Evolutionary conservation across 371 early-diverging fungal genomes (phyloP).

Genomic region (Syncephalastrum racemosum): DNA sequence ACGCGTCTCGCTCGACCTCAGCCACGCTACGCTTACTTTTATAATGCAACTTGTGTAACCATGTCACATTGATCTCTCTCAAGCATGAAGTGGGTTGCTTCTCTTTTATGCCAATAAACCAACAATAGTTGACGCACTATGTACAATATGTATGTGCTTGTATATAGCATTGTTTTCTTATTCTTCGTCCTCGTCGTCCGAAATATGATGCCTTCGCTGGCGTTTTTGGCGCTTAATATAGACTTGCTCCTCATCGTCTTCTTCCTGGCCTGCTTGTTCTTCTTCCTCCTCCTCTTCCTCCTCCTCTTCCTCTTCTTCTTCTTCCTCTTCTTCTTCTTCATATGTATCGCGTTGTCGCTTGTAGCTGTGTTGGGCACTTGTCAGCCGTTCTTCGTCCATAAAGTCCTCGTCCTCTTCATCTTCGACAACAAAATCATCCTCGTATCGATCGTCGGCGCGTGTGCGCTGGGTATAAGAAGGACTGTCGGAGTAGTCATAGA

Average conservation of each 20-base stretch:
- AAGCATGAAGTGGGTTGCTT: too few relatives aligned
- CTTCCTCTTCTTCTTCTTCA: constrained; percentile 42
- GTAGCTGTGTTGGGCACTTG: constrained; percentile 24
- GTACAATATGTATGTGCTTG: too few relatives aligned
- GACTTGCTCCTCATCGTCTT: constrained; percentile 34
- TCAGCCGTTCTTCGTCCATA: constrained; percentile 17
- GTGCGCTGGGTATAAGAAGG: constrained; percentile 7
- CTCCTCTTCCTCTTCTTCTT: constrained; percentile 28
- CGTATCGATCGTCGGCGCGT: constrained; percentile 32
- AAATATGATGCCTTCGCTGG: constrained; percentile 11
- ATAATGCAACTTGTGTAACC: too few relatives aligned
- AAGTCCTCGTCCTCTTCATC: constrained; percentile 39
- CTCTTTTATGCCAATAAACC: too few relatives aligned
- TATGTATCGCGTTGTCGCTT: constrained; percentile 20
- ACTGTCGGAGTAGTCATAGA: constrained; percentile 11
- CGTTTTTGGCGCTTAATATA: constrained; percentile 30
- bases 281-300: constrained; percentile 34
- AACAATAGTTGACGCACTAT: too few relatives aligned
- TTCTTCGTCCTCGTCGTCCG: constrained; percentile 14
- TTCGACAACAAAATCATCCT: constrained; percentile 48
- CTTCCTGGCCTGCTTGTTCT: constrained; percentile 34
- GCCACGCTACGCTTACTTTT: too few relatives aligned
- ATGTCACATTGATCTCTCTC: too few relatives aligned
- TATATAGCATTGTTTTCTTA: too few relatives aligned
- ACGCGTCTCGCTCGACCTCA: too few relatives aligned